Evolutionary conservation across 345 rosid genomes (phyloP), one percentile per base, ranked within the genome.

Genomic region (Boechera stricta): DNA sequence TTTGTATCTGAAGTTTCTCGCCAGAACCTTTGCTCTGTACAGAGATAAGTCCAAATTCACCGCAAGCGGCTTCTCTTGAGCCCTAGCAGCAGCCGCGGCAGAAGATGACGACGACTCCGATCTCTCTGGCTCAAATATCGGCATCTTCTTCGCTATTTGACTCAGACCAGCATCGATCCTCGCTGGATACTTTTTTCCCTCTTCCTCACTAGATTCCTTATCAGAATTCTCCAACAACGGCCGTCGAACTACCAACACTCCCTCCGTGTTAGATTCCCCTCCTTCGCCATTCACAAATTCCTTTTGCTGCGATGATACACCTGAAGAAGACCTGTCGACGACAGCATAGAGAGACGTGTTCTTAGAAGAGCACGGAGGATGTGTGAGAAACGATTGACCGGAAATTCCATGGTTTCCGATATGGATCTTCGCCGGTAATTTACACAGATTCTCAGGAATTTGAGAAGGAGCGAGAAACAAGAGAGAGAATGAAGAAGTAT

Each of bases 41-140:
- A 95, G 80, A 21, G 98, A 91, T 82, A 92, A 79, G 64, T 95
- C 99, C 84, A 91, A 81, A 75, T 92, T 95, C 72, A 92, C 91
- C 29, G 55, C 0, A 33, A 92, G 94, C 10, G 91, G 91, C 86
- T 79, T 87, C 83, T 64, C 88, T 42, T 55, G 83, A 49, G 90
- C 65, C 67, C 77, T 82, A 4, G 75, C 78, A 45, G 49, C 78
- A 45, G 82, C 78, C 7, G 82, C 82, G 0, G 69, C 82, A 1
- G 82, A 67, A 1, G 79, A 62, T 4, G 79, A 79, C 10, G 82
- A 72, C 7, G 82, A 67, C 8, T 71, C 89, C 64, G 84, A 79
- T 69, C 92, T 85, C 85, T 73, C 82, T 1, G 99, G 98, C 79
- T 95, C 99, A 75, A 95, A 95, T 28, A 95, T 86, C 10, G 91